Base-by-base conservation (phyloP, 345 rosid species). In the Noccaea bulbosa region DNA sequence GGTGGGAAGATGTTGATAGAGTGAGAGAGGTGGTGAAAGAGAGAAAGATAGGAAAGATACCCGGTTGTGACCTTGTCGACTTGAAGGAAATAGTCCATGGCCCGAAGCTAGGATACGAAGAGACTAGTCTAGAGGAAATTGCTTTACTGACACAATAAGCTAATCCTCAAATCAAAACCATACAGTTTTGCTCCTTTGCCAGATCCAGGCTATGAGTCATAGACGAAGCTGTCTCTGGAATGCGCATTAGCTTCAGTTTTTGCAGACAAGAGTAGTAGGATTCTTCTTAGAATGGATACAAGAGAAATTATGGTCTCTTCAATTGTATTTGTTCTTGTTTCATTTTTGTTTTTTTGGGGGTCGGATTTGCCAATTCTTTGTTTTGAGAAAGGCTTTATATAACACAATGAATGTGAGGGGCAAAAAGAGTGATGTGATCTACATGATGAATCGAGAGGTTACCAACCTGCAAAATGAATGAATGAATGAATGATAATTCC, bases 11-110 rank as follows among this genome's bases (percentile, higher is more conserved):
- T 58, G 88, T 86, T 37, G 79, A 65, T 22, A 76, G 67, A 74
- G 82, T 88, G 46, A 87, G 81, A 66, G 79, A 73, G 65, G 15
- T 69, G 15, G 72, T 81, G 74, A 87, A 86, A 44, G 76, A 79
- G 66, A 80, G 63, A 64, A 67, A 58, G 72, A 69, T 79, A 11
- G 84, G 77, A 56, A 79, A 77, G 69, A 74, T 75, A 2, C 91
- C 89, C 0, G 84, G 82, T 11, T 87, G 89, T 62, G 70, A 81
- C 73, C 91, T 88, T 14, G 76, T 85, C 20, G 88, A 88, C 72
- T 76, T 88, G 86, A 85, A 83, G 9, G 72, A 83, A 59, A 85
- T 85, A 46, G 92, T 86, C 69, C 88, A 88, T 67, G 51, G 67
- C 62, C 43, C 64, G 47, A 49, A 15, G 64, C 15, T 57, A 34